A percentile compares a stretch with the other conserved stretches of the same genome.
Conservation (phyloP, 2,329 filamentous ascomycete species). For the Claviceps monticola region DNA sequence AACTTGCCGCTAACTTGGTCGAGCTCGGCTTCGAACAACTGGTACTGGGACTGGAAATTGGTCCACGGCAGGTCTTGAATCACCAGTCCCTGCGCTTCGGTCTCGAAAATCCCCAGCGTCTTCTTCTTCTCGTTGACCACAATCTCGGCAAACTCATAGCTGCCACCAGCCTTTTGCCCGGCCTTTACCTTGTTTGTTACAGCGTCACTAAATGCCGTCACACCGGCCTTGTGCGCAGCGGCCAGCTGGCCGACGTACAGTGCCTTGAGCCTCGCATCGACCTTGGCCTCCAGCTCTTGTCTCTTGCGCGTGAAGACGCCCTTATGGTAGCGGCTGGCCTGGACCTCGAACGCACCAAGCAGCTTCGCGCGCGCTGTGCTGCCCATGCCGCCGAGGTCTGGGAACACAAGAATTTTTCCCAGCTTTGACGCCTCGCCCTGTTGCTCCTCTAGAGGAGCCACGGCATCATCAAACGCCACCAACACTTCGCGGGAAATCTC, state of each 20-base stretch:
- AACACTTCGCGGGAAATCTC: constrained; percentile 89
- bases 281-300: constrained; percentile 69
- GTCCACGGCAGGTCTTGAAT: constrained; percentile 80
- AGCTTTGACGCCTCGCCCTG: constrained; percentile 60
- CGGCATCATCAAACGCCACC: constrained; percentile 65
- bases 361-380: constrained; percentile 56
- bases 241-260: constrained; percentile 80
- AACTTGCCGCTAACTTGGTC: constrained; percentile 75
- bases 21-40: constrained; percentile 77
- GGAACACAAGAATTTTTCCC: constrained; percentile 61
- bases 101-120: constrained; percentile 60
- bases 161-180: constrained; percentile 80
- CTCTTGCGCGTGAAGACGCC: constrained; percentile 81
- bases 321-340: constrained; percentile 93
- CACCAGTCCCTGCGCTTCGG: constrained; percentile 57
- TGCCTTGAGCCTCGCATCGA: constrained; percentile 76
- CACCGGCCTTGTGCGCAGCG: constrained; percentile 79
- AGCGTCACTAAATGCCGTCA: constrained; percentile 71
- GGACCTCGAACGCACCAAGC: constrained; percentile 72
- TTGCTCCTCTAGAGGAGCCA: constrained; percentile 72
- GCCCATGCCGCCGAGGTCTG: constrained; percentile 62
- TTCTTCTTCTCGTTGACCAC: constrained; percentile 70
- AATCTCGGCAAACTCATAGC: constrained; percentile 92
- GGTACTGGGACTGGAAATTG: constrained; percentile 67
- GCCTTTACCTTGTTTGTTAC: constrained; percentile 78